A percentile compares a stretch with the other conserved stretches of the same genome.
Evolutionary conservation across 2,329 filamentous ascomycete genomes (phyloP).

Genomic region (Sclerotinia spermophila): DNA sequence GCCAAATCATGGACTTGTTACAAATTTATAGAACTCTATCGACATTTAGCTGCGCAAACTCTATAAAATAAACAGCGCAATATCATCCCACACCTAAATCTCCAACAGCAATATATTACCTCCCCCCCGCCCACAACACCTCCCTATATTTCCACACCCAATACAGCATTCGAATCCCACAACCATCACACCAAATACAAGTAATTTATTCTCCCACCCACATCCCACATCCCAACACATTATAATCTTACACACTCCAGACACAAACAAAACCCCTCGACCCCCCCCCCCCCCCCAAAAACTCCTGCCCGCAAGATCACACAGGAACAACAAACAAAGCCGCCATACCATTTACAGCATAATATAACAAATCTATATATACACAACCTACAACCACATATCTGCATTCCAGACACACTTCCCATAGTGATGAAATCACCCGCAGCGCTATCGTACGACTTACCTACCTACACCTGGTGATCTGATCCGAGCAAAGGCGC

Average conservation of each 20-base stretch:
- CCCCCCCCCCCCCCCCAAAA: no score
- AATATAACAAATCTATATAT: slow-evolving; percentile 43
- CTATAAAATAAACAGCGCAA: no score
- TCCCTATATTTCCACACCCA: slow-evolving; percentile 42
- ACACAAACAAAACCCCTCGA: no score
- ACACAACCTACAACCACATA: slow-evolving; percentile 49
- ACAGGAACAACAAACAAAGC: slow-evolving; percentile 28
- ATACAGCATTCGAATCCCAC: slow-evolving; percentile 50
- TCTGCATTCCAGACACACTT: slow-evolving; percentile 39
- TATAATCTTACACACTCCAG: no score
- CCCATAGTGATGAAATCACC: slow-evolving; percentile 51
- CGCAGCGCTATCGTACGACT: no score
- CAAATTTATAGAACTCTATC: no score
- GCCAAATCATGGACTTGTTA: background rate
- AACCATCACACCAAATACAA: slow-evolving; percentile 49
- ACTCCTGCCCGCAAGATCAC: slow-evolving; percentile 32
- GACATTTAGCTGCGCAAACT: no score
- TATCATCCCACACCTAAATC: background rate
- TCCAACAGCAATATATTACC: slow-evolving; percentile 33
- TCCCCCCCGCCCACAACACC: slow-evolving; percentile 44
- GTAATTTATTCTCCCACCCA: slow-evolving; percentile 47
- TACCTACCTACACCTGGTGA: no score
- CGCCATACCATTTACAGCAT: slow-evolving; percentile 42
- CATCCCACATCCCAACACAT: slow-evolving; percentile 38
- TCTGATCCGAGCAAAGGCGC: slow-evolving; percentile 35